Percentiles rank a stretch among this genome's conserved stretches.
Conservation (phyloP, 2,329 filamentous ascomycete genomes). For the Exophiala viscosa region DNA sequence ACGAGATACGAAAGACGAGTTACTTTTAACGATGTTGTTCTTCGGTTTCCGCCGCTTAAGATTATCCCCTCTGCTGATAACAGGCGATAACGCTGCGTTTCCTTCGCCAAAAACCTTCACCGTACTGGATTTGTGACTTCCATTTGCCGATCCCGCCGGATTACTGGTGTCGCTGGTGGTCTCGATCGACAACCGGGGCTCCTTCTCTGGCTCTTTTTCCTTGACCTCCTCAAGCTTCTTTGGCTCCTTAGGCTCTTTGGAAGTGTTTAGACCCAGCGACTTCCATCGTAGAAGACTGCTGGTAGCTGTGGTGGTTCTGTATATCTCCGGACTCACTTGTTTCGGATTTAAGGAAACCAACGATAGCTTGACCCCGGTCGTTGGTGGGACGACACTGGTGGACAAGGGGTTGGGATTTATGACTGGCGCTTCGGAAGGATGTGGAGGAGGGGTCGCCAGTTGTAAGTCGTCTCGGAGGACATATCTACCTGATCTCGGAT, state of each 20-base stretch:
- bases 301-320: slow-evolving; percentile 52
- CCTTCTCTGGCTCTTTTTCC: slow-evolving; percentile 61
- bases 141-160: slow-evolving; percentile 41
- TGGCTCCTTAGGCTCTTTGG: slow-evolving; percentile 26
- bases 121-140: slow-evolving; percentile 35
- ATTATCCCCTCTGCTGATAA: slow-evolving; percentile 62
- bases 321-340: slow-evolving; percentile 43
- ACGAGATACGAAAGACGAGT: slow-evolving; percentile 95
- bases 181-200: slow-evolving; percentile 59
- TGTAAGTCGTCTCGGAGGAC: slow-evolving; percentile 84
- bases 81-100: slow-evolving; percentile 66
- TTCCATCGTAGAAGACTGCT: slow-evolving; percentile 36
- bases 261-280: slow-evolving; percentile 25
- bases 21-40: slow-evolving; percentile 97
- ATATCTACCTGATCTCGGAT: slow-evolving; percentile 67
- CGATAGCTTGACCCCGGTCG: slow-evolving; percentile 78
- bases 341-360: slow-evolving; percentile 68
- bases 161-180: slow-evolving; percentile 53
- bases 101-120: slow-evolving; percentile 77
- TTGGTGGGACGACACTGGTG: slow-evolving; percentile 78
- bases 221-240: slow-evolving; percentile 51
- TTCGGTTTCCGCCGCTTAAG: slow-evolving; percentile 86
- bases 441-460: slow-evolving; percentile 88
- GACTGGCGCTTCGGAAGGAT: slow-evolving; percentile 86
- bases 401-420: slow-evolving; percentile 87